Evolutionary conservation across 148 eudicot species (phyloP).

Genomic region (Cornus suecica): DNA sequence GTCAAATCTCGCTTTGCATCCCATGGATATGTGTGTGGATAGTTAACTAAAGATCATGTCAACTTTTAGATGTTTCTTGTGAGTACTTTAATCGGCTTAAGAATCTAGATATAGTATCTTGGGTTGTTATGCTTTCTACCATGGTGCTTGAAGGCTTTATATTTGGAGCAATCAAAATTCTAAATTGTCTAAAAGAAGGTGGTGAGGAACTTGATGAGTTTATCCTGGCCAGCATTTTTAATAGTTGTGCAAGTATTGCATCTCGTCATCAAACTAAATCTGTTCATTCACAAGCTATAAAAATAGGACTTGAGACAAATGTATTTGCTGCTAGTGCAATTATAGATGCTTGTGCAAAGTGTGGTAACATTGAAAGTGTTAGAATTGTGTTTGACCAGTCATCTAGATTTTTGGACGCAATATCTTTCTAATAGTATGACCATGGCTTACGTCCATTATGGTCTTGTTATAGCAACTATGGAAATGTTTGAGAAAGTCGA

Average conservation of each 20-base stretch:
- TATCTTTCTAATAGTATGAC: slow-evolving; percentile 25
- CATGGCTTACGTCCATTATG: slow-evolving; percentile 27
- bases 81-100: slow-evolving; percentile 3
- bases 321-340: slow-evolving; percentile 19
- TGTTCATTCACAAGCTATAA: slow-evolving; percentile 15
- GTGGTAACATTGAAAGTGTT: slow-evolving; percentile 27
- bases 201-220: slow-evolving; percentile 21
- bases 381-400: slow-evolving; percentile 14
- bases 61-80: slow-evolving; percentile 9
- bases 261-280: slow-evolving; percentile 17
- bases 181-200: slow-evolving; percentile 8
- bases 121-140: slow-evolving; percentile 18
- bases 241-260: slow-evolving; percentile 18
- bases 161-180: slow-evolving; percentile 12
- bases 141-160: slow-evolving; percentile 16
- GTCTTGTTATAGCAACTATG: slow-evolving; percentile 21
- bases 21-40: slow-evolving; percentile 18
- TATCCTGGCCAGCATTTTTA: slow-evolving; percentile 21
- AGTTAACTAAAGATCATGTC: slow-evolving; percentile 13
- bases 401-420: slow-evolving; percentile 12
- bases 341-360: slow-evolving; percentile 25
- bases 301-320: slow-evolving; percentile 14
- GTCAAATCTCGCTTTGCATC: slow-evolving; percentile 20
- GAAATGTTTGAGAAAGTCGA: slow-evolving; percentile 22
- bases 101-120: slow-evolving; percentile 13